These are phyloP conservation scores for Marchantia paleacea DNA, from an alignment of 225 moss, liverwort and hornwort species.

Conservation along the genomic window DNA sequence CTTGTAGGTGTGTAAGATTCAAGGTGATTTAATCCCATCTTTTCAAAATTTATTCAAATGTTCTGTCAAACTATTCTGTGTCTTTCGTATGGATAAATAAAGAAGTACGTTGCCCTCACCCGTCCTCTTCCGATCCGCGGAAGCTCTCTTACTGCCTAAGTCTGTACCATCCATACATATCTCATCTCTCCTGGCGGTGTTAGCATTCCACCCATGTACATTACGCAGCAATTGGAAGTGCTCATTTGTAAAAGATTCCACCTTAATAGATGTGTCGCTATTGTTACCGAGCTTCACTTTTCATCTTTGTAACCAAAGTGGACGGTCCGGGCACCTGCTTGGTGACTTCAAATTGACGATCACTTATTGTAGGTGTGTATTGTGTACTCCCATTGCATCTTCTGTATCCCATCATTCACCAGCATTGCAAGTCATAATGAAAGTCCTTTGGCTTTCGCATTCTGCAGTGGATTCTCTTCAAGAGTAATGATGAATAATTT, in stretches of 20 bases:
- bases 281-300: slow-evolving; percentile 14
- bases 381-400: not conserved
- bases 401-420: not conserved
- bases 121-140: not conserved
- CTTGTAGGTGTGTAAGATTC: slow-evolving; percentile 33
- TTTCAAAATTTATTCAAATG: slow-evolving; percentile 23
- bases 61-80: slow-evolving; percentile 24
- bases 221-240: slow-evolving; percentile 21
- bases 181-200: slow-evolving; percentile 13
- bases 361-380: not conserved
- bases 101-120: slow-evolving; percentile 26
- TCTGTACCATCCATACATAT: slow-evolving; percentile 9
- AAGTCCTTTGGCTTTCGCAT: not conserved
- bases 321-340: not conserved
- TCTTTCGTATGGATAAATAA: slow-evolving; percentile 32
- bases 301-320: slow-evolving; percentile 3
- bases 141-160: slow-evolving; percentile 16
- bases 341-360: not conserved
- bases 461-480: not conserved
- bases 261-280: slow-evolving; percentile 22
- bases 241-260: slow-evolving; percentile 24
- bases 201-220: slow-evolving; percentile 17
- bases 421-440: not conserved
- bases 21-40: slow-evolving; percentile 22
- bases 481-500: not conserved